These are phyloP conservation scores for Astrocystis sublimbata DNA, from an alignment of 495 filamentous ascomycete species.

Conservation along the genomic window DNA sequence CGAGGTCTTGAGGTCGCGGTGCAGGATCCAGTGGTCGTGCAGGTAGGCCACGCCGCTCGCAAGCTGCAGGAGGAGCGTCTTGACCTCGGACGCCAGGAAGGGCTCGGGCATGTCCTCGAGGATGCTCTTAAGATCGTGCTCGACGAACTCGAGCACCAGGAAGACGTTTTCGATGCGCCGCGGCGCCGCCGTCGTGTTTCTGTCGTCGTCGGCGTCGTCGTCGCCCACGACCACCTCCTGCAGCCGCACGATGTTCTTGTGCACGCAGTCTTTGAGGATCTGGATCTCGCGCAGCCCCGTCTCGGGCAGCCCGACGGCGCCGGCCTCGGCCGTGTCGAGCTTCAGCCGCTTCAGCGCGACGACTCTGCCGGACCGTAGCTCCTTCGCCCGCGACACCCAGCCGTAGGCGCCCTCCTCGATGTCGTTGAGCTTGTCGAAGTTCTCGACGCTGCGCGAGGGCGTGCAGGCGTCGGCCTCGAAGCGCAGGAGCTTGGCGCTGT, in stretches of 20 bases:
- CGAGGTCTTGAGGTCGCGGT: slow-evolving; percentile 95
- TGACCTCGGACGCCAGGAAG: slow-evolving; percentile 89
- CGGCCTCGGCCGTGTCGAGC: slow-evolving; percentile 71
- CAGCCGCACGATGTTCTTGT: slow-evolving; percentile 59
- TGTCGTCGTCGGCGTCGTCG: too few species aligned
- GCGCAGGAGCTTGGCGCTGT: slow-evolving; percentile 58
- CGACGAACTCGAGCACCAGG: slow-evolving; percentile 96
- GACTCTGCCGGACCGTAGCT: slow-evolving; percentile 76
- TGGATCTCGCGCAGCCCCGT: slow-evolving; percentile 88
- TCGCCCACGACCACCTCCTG: slow-evolving; percentile 86
- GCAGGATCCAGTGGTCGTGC: slow-evolving; percentile 88
- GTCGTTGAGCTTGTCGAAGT: slow-evolving; percentile 90
- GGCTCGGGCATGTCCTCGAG: slow-evolving; percentile 93
- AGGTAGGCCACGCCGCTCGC: slow-evolving; percentile 80
- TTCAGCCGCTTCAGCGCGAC: slow-evolving; percentile 96
- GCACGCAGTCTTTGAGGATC: slow-evolving; percentile 52
- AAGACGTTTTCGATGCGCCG: slow-evolving; percentile 76
- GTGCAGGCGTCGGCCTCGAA: slow-evolving; percentile 71
- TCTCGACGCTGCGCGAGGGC: slow-evolving; percentile 77
- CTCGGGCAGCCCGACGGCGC: slow-evolving; percentile 78
- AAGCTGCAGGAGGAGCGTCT: slow-evolving; percentile 85
- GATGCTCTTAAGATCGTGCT: slow-evolving; percentile 95
- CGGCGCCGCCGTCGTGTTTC: too few species aligned
- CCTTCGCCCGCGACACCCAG: slow-evolving; percentile 84
- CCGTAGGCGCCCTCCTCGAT: slow-evolving; percentile 98